phyloP scores from a whole-genome alignment of 495 filamentous ascomycete species.

The Darksidea phi region DNA sequence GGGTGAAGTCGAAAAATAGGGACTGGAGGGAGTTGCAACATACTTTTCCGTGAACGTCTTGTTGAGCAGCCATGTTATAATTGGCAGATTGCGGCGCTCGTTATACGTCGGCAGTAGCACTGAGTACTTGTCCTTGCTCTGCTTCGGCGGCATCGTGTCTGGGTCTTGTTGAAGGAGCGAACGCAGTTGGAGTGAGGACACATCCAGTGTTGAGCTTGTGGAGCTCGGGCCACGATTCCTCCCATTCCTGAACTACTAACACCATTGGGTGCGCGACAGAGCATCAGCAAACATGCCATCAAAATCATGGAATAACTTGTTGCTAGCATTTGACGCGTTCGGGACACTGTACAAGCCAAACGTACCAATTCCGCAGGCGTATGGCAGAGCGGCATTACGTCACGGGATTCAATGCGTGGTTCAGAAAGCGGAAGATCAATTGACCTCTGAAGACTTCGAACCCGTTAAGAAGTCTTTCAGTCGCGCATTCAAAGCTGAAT shows the following conservation, averaged over 20 bases:
- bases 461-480: background rate
- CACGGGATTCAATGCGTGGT: conserved; percentile 51
- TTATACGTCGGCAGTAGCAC: conserved; percentile 98
- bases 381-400: conserved; percentile 56
- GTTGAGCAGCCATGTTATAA: conserved; percentile 90
- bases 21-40: background rate
- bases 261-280: no score
- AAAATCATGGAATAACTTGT: conserved; percentile 47
- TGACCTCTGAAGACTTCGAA: conserved; percentile 41
- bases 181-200: background rate
- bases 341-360: conserved; percentile 70
- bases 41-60: conserved; percentile 85
- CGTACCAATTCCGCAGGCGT: conserved; percentile 59
- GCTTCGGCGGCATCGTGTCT: conserved; percentile 41
- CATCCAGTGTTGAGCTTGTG: background rate
- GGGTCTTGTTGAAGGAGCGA: conserved; percentile 13
- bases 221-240: background rate
- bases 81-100: conserved; percentile 93
- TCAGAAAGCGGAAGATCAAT: conserved; percentile 41
- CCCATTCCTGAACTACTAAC: background rate
- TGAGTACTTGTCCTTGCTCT: conserved; percentile 76
- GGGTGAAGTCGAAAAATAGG: no score
- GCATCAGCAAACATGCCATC: no score
- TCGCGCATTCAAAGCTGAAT: conserved; percentile 53
- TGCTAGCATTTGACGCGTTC: conserved; percentile 76